Base-by-base conservation (phyloP, 805 yeast species). In the Vanderwaltozyma verrucispora region DNA sequence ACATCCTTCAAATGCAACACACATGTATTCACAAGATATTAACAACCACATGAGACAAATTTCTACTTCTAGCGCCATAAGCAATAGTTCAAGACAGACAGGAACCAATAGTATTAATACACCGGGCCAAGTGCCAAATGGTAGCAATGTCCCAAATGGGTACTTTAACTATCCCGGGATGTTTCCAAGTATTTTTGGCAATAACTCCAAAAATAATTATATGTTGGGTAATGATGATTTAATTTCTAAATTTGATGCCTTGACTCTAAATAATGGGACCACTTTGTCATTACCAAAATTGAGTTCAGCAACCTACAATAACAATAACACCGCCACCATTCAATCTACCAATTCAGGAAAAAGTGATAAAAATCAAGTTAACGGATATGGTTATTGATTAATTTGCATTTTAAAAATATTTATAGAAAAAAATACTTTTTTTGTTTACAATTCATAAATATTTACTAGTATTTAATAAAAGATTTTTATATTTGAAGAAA, bases 151-250 rank as follows among this genome's bases (percentile, higher is more conserved):
- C 13, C 26, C 40, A 18, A 14, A 33, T 15, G 31, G 37, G n/a
- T 52, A 48, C 39, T 48, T 45, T 35, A 53, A 49, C 28, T 58
- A 56, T 35, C 60, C 63, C n/a, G 62, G 60, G 1, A 43, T 46
- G 36, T 58, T 54, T 29, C 60, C 63, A 0, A 46, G 36, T 9
- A 23, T 29, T 8, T 27, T 25, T 28, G 26, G 36, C 13, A 30
- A 26, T 8, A 35, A 11, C 15, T 32, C 38, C 16, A 37, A 30
- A 16, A 44, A 42, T 17, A 38, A 40, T 16, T 49, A 44, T 39
- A 15, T 45, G 16, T 37, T 39, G 8, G 30, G 25, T 3, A 46
- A 36, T 10, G 61, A 54, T 26, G 63, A 58, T 23, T 15, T 56
- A 4, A 30, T 50, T 1, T 48, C 53, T 5, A 56, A 55, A 23